Percentiles rank a stretch among this genome's conserved stretches.
phyloP scores from a whole-genome alignment of 1,284 basidiomycete genomes.

The Amylostereum areolatum region DNA sequence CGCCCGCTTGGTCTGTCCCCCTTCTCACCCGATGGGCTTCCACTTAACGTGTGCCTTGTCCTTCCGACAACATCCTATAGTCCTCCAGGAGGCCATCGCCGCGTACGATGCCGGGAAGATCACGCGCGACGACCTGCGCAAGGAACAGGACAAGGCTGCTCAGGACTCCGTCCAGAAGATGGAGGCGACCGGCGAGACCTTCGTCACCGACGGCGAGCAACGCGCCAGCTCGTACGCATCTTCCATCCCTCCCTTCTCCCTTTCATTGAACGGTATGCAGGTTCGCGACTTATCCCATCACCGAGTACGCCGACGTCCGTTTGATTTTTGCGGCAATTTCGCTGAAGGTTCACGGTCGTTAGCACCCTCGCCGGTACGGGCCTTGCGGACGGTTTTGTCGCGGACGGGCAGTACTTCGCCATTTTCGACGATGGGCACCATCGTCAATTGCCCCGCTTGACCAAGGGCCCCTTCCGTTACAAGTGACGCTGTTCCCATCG shows the following conservation, averaged over 20 bases:
- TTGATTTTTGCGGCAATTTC: background rate
- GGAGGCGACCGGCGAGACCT: slow-evolving; percentile 13
- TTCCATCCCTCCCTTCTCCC: background rate
- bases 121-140: slow-evolving; percentile 9
- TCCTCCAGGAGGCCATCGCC: slow-evolving; percentile 13
- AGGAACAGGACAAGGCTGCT: slow-evolving; percentile 13
- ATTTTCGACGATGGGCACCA: slow-evolving; percentile 17
- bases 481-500: background rate
- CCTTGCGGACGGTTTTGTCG: slow-evolving; percentile 12
- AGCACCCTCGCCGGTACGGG: slow-evolving; percentile 14
- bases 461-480: slow-evolving; percentile 14
- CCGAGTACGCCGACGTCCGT: slow-evolving; percentile 7
- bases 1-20: slow-evolving; percentile 5
- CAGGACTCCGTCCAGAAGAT: slow-evolving; percentile 12
- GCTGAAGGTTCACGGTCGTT: background rate
- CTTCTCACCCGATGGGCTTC: background rate
- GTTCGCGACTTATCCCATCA: slow-evolving; percentile 16
- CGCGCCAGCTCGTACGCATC: slow-evolving; percentile 6
- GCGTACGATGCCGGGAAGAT: slow-evolving; percentile 16
- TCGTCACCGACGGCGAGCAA: slow-evolving; percentile 17
- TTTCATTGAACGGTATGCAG: background rate
- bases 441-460: slow-evolving; percentile 14
- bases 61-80: slow-evolving; percentile 9
- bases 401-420: slow-evolving; percentile 13
- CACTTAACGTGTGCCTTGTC: background rate